Base-by-base conservation (phyloP, 495 filamentous ascomycete species). In the Neurospora sp. region DNA sequence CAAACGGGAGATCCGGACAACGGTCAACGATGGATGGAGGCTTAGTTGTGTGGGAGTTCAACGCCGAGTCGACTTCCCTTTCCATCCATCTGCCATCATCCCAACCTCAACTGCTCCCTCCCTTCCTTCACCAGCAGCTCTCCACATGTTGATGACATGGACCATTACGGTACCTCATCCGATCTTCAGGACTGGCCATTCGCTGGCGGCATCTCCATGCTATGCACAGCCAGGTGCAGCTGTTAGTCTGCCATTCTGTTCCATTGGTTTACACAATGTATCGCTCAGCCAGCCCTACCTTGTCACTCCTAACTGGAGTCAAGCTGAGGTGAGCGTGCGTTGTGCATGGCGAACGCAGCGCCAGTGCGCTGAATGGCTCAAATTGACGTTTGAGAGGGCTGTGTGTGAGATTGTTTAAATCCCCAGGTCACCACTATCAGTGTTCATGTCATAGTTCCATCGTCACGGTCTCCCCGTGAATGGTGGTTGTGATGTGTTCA, bases 121-220 rank as follows among this genome's bases (percentile, higher is more conserved):
- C 39, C 37, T 72, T 72, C 71, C 37, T 72, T 72, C 71, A 54
- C 70, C 73, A 49, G 18, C 20, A 42, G 39, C 16, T 71, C 27
- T 31, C 41, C n/a, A n/a, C 62, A 31, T 23, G 18, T 69, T 38
- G 72, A 40, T 54, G 37, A 69, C 72, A 37, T 62, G 66, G 42
- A 54, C 46, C 42, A 46, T 35, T 44, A 18, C 54, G 54, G 27
- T 66, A 66, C 27, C 54, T 35, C 14, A 66, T 66, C 54, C 54
- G 6, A 66, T 66, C 27, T 66, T 31, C n/a, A 4, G 10, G 18
- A 20, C 44, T 49, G 46, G 46, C 46, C 46, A 54, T 54, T 27
- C 46, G 46, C 46, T 27, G 46, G 46, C 46, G 46, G 20, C 20
- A 31, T 62, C 23, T 27, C 49, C 49, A 60, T 60, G n/a, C 49